Percentiles rank a stretch among this genome's conserved stretches.
Evolutionary conservation across 2,329 filamentous ascomycete genomes (phyloP).

Genomic region (Botrytis fabae): DNA sequence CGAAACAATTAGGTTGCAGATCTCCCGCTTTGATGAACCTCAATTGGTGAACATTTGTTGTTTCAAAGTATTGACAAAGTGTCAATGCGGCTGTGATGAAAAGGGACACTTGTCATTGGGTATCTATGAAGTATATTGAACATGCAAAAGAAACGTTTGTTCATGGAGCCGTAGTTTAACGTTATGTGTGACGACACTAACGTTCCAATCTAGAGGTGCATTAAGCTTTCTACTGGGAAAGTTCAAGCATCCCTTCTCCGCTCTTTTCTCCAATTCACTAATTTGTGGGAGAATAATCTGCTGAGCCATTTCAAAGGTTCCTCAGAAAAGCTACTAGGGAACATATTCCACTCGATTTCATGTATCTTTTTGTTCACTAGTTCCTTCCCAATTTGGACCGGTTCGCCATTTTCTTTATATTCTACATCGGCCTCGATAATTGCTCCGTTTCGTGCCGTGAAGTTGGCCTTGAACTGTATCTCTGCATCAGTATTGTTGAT

Average conservation of each 20-base stretch:
- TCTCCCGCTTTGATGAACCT: constrained; percentile 15
- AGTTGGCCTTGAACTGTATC: constrained; percentile 25
- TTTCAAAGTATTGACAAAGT: constrained; percentile 6
- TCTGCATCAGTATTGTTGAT: constrained; percentile 11
- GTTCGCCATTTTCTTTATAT: not conserved
- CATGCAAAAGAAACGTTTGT: constrained; percentile 1
- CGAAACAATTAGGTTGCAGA: constrained; percentile 14
- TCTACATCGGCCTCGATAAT: constrained; percentile 30
- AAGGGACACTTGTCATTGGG: constrained; percentile 14
- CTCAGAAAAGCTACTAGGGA: not conserved
- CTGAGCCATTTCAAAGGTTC: constrained; percentile 6
- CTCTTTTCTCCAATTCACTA: not conserved
- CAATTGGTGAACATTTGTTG: constrained; percentile 11
- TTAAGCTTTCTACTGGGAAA: not conserved
- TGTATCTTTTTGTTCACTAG: constrained; percentile 44
- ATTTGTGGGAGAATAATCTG: constrained; percentile 1
- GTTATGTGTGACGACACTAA: not conserved
- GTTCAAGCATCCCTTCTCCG: not conserved
- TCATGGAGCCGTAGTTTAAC: not conserved
- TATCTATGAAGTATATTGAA: not conserved
- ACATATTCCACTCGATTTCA: constrained; percentile 47
- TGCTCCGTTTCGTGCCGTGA: constrained; percentile 33
- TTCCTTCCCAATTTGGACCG: not conserved
- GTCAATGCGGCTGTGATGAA: constrained; percentile 8
- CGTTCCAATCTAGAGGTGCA: not conserved